Percentiles rank a stretch among this genome's conserved stretches.
phyloP scores from a whole-genome alignment of 2,329 filamentous ascomycete species.

The Elsinoe batatas region DNA sequence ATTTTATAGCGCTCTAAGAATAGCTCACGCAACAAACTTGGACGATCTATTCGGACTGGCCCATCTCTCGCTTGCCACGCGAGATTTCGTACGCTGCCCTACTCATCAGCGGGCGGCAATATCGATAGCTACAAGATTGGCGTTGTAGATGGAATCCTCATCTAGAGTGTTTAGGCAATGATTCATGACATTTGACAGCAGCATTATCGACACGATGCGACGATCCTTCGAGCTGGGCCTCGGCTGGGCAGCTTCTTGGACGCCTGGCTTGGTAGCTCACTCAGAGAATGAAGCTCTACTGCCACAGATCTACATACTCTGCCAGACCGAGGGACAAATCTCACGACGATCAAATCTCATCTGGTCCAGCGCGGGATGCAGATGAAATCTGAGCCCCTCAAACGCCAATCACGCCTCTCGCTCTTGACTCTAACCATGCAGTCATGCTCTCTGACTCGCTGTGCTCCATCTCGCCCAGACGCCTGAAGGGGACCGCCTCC shows the following conservation, averaged over 20 bases:
- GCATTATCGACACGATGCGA: background rate
- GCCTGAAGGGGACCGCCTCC: background rate
- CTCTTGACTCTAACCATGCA: too few relatives aligned
- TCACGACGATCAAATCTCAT: too few relatives aligned
- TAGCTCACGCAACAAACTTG: background rate
- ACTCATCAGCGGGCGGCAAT: background rate
- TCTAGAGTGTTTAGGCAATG: background rate
- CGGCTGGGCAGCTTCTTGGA: background rate
- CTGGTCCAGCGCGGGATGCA: too few relatives aligned
- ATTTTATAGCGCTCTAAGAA: background rate
- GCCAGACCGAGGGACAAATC: slow-evolving; percentile 2
- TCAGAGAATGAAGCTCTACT: background rate
- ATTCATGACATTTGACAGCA: background rate
- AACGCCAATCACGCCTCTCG: too few relatives aligned
- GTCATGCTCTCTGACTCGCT: too few relatives aligned
- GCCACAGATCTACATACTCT: background rate
- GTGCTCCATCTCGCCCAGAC: background rate
- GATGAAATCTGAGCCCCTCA: too few relatives aligned
- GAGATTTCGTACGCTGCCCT: background rate
- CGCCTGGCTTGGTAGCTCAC: background rate
- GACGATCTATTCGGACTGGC: background rate
- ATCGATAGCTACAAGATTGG: background rate
- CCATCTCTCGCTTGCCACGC: slow-evolving; percentile 3
- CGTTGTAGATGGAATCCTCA: background rate
- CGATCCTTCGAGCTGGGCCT: background rate